A percentile compares a stretch with the other conserved stretches of the same genome.
These are phyloP conservation scores for Tuber borchii DNA, from an alignment of 495 filamentous ascomycete genomes.

Conservation along the genomic window DNA sequence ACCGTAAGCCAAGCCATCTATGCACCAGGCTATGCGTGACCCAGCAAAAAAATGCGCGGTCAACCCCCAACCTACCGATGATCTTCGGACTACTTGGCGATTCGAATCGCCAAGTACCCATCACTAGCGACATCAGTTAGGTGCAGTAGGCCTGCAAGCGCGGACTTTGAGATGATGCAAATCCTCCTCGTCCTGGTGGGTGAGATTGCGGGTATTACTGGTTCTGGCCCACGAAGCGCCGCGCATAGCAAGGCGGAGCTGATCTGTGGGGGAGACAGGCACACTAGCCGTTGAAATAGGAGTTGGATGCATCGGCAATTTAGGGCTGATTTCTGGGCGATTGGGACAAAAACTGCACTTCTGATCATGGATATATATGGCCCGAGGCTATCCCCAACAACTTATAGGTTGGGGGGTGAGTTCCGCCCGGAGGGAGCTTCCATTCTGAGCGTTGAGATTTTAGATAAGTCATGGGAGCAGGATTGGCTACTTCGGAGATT, in stretches of 20 bases:
- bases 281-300: background rate
- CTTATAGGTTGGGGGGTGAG: background rate
- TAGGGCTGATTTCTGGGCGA: background rate
- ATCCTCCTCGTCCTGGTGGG: background rate
- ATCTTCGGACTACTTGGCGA: background rate
- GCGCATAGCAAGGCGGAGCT: background rate
- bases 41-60: background rate
- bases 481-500: background rate
- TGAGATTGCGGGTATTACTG: background rate
- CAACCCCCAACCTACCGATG: background rate
- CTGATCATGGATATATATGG: background rate
- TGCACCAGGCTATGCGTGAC: background rate
- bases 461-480: background rate
- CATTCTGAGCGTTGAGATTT: background rate
- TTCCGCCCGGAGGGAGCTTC: background rate
- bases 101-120: no score
- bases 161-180: background rate
- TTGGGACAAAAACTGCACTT: background rate
- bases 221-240: background rate
- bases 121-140: background rate
- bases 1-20: background rate
- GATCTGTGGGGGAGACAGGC: background rate
- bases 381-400: background rate
- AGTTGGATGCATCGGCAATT: background rate
- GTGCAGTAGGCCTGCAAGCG: background rate